Base-by-base conservation (phyloP, 108 stramenopile genomes). In the Stephanodiscus minutulus region DNA sequence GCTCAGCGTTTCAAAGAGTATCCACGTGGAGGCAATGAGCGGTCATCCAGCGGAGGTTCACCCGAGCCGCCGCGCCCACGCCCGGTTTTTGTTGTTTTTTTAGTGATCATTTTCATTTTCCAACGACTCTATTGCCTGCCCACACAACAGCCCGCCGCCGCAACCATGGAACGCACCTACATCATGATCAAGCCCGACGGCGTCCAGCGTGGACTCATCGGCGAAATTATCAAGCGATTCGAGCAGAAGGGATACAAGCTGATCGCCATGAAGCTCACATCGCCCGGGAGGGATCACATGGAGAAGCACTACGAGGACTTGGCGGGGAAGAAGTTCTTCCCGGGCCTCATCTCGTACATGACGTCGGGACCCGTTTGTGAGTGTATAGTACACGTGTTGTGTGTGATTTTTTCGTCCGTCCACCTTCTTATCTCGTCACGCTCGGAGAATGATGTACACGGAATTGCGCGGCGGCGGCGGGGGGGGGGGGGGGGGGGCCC, bases 141-240 rank as follows among this genome's bases (percentile, higher is more conserved):
- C n/a, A n/a, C n/a, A n/a, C n/a, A n/a, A n/a, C n/a, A n/a, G n/a
- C n/a, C n/a, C n/a, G n/a, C n/a, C n/a, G n/a, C 55, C 39, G 72
- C 70, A 72, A 72, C 71, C 70, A 79, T 79, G 77, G 77, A 79
- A 66, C 77, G 77, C 28, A 79, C 77, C 27, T 79, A 83, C 70
- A 83, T 83, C 33, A 83, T 83, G 95, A 90, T 96, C 90, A 98
- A 99, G 91, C 99, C 99, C 43, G 99, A 99, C 74, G 99, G 97
- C 44, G 99, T 99, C 61, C 98, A 98, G 83, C 94, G 99, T 66
- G 96, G 96, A 58, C 85, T 98, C 50, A 87, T 98, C 43, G 97
- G 97, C 25, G 95, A 97, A 74, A 97, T 99, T 85, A 94, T 98
- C 89, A 85, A 83, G 64, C 94, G 99, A 37, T 99, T 99, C 73